A percentile compares a stretch with the other conserved stretches of the same genome.
phyloP scores from a whole-genome alignment of 2,329 filamentous ascomycete species.

The Stagonosporopsis cucurbitacearum region DNA sequence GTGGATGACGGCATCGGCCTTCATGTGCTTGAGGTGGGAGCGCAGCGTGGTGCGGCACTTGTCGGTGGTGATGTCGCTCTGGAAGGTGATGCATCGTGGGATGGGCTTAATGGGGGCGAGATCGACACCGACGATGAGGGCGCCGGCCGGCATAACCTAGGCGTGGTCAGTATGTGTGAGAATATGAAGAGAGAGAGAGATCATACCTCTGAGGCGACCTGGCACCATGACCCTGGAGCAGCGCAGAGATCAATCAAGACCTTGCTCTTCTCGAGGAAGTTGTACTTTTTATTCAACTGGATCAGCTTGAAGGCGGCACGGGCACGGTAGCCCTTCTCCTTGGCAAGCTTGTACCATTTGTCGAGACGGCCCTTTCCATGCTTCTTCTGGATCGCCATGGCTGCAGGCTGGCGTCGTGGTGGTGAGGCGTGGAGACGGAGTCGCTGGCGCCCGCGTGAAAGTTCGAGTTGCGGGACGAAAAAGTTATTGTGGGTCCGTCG shows the following conservation, averaged over 20 bases:
- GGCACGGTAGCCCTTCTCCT: conserved; percentile 96
- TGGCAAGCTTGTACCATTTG: conserved; percentile 98
- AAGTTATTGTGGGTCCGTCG: conserved; percentile 1
- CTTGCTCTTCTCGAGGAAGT: conserved; percentile 95
- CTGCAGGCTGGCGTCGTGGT: conserved; percentile 30
- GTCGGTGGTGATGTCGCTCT: conserved; percentile 97
- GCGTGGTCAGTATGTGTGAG: not conserved
- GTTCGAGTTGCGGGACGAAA: conserved; percentile 21
- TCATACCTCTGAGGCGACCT: conserved; percentile 81
- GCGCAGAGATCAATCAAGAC: conserved; percentile 97
- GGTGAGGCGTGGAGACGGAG: conserved; percentile 8
- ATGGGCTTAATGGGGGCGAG: conserved; percentile 95
- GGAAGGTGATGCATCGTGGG: conserved; percentile 90
- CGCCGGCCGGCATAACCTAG: conserved; percentile 81
- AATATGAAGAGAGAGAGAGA: not conserved
- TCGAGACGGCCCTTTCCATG: conserved; percentile 97
- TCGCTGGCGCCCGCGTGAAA: conserved; percentile 9
- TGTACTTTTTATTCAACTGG: conserved; percentile 98
- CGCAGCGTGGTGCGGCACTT: conserved; percentile 92
- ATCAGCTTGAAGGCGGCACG: conserved; percentile 98
- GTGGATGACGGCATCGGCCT: conserved; percentile 93
- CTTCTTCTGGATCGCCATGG: conserved; percentile 98
- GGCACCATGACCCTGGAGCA: conserved; percentile 71
- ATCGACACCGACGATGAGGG: conserved; percentile 93
- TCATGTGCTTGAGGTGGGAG: conserved; percentile 92